phyloP scores from a whole-genome alignment of 2,329 filamentous ascomycete species.

The Beauveria scarabaeidicola region DNA sequence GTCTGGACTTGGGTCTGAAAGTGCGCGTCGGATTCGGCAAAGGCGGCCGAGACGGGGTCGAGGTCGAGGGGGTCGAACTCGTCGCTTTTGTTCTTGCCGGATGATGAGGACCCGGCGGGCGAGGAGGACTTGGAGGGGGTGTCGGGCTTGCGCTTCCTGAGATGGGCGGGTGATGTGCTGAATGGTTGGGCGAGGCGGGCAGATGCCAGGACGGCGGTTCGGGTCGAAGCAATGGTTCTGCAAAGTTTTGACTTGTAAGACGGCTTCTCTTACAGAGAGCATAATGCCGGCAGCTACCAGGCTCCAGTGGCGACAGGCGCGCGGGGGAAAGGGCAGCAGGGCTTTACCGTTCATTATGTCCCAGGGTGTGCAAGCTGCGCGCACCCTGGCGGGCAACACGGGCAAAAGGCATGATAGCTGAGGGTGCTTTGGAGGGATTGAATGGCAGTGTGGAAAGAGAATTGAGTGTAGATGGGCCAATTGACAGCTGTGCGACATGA shows the following conservation, averaged over 20 bases:
- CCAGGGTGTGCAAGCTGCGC: neutral
- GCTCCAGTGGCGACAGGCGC: no score
- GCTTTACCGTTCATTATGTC: neutral
- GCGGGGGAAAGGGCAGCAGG: neutral
- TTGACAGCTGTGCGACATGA: neutral
- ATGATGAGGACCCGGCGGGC: constrained; percentile 11
- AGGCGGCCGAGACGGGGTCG: constrained; percentile 37
- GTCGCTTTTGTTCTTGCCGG: constrained; percentile 18
- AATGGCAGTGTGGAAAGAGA: neutral
- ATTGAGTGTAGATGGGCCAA: neutral
- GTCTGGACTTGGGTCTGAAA: constrained; percentile 35
- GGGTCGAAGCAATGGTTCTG: neutral
- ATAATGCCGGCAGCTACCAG: neutral
- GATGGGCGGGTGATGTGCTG: constrained; percentile 20
- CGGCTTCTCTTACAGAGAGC: neutral
- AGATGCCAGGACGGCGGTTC: neutral
- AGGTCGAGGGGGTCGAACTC: constrained; percentile 39
- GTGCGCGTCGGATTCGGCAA: constrained; percentile 32
- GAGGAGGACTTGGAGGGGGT: constrained; percentile 15
- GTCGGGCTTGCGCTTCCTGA: constrained; percentile 31
- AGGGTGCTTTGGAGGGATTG: neutral
- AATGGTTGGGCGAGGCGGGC: constrained; percentile 20
- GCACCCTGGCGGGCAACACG: neutral
- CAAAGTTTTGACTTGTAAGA: neutral
- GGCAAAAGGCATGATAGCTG: neutral